A percentile compares a stretch with the other conserved stretches of the same genome.
These are phyloP conservation scores for Myxozyma monticola DNA, from an alignment of 805 yeast species.

Conservation along the genomic window DNA sequence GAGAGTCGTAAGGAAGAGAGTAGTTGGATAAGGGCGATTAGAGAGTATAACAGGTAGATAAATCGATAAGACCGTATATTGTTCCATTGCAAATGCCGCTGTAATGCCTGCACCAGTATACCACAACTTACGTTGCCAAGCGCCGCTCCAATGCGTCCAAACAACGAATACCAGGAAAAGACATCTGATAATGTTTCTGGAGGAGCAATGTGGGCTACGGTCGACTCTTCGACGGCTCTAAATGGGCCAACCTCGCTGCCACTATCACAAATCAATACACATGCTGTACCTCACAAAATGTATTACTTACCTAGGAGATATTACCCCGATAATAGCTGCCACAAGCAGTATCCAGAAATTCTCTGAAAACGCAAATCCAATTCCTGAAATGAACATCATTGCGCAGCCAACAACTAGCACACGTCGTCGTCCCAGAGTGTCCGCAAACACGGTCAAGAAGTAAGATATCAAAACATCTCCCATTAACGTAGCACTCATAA, in stretches of 20 bases:
- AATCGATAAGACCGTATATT: slow-evolving; percentile 8
- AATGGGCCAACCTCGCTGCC: slow-evolving; percentile 62
- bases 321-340: slow-evolving; percentile 49
- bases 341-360: slow-evolving; percentile 42
- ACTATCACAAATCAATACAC: slow-evolving; percentile 27
- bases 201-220: slow-evolving; percentile 49
- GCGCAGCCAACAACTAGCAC: slow-evolving; percentile 45
- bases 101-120: slow-evolving; percentile 64
- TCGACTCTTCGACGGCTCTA: slow-evolving; percentile 55
- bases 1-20: slow-evolving; percentile 55
- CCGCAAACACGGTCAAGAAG: slow-evolving; percentile 47
- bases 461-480: slow-evolving; percentile 55
- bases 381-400: slow-evolving; percentile 47
- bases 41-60: slow-evolving; percentile 21
- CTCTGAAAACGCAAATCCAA: slow-evolving; percentile 41
- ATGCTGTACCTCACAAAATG: neutral
- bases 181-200: slow-evolving; percentile 50
- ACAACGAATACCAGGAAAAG: slow-evolving; percentile 56
- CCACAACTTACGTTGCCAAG: slow-evolving; percentile 76
- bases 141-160: slow-evolving; percentile 56
- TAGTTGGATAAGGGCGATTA: slow-evolving; percentile 44
- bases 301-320: slow-evolving; percentile 45
- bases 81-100: slow-evolving; percentile 9
- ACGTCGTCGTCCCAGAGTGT: slow-evolving; percentile 49
- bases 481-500: slow-evolving; percentile 49